Evolutionary conservation across 176 grass and related monocot genomes (phyloP), one percentile per base, ranked within the genome.

Genomic region (Metroxylon sagu): DNA sequence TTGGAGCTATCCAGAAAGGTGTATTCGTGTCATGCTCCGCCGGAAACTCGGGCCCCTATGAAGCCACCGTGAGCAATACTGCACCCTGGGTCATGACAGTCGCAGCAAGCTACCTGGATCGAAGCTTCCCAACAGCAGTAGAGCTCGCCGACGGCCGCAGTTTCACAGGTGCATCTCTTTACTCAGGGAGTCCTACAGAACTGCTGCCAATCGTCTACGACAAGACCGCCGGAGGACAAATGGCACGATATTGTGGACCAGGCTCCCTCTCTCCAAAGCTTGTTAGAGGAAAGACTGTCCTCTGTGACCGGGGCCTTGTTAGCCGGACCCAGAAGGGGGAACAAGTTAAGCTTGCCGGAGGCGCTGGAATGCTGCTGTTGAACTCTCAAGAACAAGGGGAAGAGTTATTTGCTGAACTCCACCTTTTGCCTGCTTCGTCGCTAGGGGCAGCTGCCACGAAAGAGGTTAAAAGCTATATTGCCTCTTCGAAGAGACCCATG

Each of bases 31-130:
- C 65, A 5, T 68, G 65, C 65, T 68, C 65, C 0, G 65, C 65
- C 29, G 65, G 65, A 18, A 68, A 68, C 28, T 68, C 52, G 0
- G 70, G 70, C 2, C 70, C 70, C 14, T 19, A 25, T 1, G 5
- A 16, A 4, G 18, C 25, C 15, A 53, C 50, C 2, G 26, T 62
- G 18, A 15, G 4, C 49, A 72, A 72, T 4, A 18, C 18, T 26
- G 70, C 58, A 4, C 70, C 70, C 12, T 72, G 70, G 70, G 39
- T 62, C 58, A 52, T 62, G 18, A 72, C 70, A 2, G 70, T 72
- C 18, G 70, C 48, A 25, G 70, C 70, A 10, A 62, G 27, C 18
- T 53, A 49, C 18, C 12, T 53, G 5, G 70, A 62, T 19, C 57
- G 70, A 15, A 16, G 18, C 25, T 54, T 72, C 15, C 57, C 56